Evolutionary conservation across 1,284 basidiomycete species (phyloP).

Genomic region (Tilletiaria anomala): DNA sequence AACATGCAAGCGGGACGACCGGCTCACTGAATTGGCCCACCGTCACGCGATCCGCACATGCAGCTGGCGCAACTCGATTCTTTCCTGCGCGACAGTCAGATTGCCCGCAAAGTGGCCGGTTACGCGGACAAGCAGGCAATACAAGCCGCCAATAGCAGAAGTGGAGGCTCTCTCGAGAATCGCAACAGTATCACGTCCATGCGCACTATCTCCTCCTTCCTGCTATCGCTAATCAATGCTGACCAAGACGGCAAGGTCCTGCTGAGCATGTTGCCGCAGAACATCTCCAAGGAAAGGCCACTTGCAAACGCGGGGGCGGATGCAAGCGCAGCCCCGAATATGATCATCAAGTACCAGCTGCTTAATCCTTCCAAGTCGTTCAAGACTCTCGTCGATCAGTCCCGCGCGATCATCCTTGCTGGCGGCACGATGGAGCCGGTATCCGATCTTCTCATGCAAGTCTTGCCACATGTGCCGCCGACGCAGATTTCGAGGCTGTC

Average conservation of each 20-base stretch:
- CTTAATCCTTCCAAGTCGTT: constrained; percentile 84
- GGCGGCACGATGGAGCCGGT: constrained; percentile 98
- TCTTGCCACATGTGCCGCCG: constrained; percentile 56
- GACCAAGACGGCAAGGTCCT: constrained; percentile 55
- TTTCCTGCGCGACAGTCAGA: constrained; percentile 75
- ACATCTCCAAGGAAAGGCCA: constrained; percentile 62
- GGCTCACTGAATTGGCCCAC: neutral
- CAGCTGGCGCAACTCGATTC: constrained; percentile 52
- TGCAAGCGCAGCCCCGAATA: neutral
- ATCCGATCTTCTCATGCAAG: constrained; percentile 68
- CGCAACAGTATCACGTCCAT: constrained; percentile 40
- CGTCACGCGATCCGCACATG: constrained; percentile 1
- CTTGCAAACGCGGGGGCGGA: constrained; percentile 1
- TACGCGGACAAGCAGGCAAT: neutral
- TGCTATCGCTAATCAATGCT: constrained; percentile 63
- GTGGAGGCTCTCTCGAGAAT: neutral
- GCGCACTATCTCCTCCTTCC: constrained; percentile 68
- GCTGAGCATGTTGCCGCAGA: constrained; percentile 9
- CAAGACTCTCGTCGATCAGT: constrained; percentile 60
- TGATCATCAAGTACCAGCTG: constrained; percentile 65
- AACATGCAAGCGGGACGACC: neutral
- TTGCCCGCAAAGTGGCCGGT: constrained; percentile 44
- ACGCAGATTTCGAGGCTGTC: constrained; percentile 64
- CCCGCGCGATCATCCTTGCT: constrained; percentile 69
- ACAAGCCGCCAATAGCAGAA: neutral